Conservation (phyloP, 805 yeast genomes). For the Candida krabiensis region DNA sequence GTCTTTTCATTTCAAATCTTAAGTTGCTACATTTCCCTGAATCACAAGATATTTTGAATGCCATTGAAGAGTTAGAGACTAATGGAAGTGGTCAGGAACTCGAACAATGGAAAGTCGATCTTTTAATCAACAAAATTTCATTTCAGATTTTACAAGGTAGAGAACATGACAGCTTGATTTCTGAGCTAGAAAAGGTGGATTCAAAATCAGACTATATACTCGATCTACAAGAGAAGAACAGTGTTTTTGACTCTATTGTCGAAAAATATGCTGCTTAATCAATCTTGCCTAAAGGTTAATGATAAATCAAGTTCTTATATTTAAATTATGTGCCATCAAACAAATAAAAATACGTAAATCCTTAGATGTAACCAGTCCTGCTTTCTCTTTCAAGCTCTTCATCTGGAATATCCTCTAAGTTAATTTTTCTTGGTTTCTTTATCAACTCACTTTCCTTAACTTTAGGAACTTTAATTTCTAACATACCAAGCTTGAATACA, state of each 20-base stretch:
- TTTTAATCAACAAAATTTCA: slow-evolving; percentile 66
- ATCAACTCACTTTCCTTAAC: slow-evolving; percentile 15
- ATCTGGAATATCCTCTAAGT: slow-evolving; percentile 31
- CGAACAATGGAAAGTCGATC: slow-evolving; percentile 38
- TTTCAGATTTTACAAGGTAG: slow-evolving; percentile 56
- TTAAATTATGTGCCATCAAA: too few species aligned
- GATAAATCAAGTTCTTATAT: too few species aligned
- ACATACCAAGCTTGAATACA: slow-evolving; percentile 51
- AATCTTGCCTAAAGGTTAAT: background rate
- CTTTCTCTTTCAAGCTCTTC: slow-evolving; percentile 31
- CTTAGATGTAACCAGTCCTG: slow-evolving; percentile 8
- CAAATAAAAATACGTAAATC: too few species aligned
- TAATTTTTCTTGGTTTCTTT: slow-evolving; percentile 24
- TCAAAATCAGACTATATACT: slow-evolving; percentile 49
- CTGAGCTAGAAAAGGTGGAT: slow-evolving; percentile 44
- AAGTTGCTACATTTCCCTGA: slow-evolving; percentile 82
- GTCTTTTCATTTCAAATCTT: slow-evolving; percentile 72
- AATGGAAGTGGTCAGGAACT: slow-evolving; percentile 6
- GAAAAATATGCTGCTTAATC: slow-evolving; percentile 44
- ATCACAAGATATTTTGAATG: slow-evolving; percentile 63
- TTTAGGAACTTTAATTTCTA: slow-evolving; percentile 54
- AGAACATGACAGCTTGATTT: slow-evolving; percentile 21
- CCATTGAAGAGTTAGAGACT: slow-evolving; percentile 31
- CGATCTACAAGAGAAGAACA: slow-evolving; percentile 62
- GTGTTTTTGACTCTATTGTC: slow-evolving; percentile 68